Base-by-base conservation (phyloP, 371 early-diverging fungal genomes). In the Synchytrium microbalum region DNA sequence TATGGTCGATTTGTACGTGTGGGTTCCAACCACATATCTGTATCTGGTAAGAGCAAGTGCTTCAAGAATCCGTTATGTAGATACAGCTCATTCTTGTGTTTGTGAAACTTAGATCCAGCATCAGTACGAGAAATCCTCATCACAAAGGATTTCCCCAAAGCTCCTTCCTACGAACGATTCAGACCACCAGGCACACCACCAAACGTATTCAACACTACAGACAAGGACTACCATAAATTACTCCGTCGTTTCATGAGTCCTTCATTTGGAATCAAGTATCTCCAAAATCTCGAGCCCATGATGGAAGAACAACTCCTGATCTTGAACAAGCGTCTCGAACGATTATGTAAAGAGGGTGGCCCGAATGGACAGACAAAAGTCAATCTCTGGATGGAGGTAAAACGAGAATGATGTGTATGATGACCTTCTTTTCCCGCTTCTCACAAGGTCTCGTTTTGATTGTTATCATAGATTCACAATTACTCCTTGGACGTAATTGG, bases 91-190 rank as follows among this genome's bases (percentile, higher is more conserved):
- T n/a, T n/a, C n/a, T n/a, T n/a, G n/a, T n/a, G n/a, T n/a, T n/a
- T n/a, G n/a, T n/a, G n/a, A n/a, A n/a, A n/a, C n/a, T n/a, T n/a
- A n/a, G n/a, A n/a, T n/a, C n/a, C n/a, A n/a, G n/a, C n/a, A n/a
- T n/a, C n/a, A n/a, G 51, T n/a, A 13, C 51, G 51, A 14, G 51
- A 51, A n/a, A 51, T 51, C 51, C 51, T 51, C 51, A 14, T n/a
- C n/a, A n/a, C n/a, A 13, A 13, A n/a, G n/a, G 51, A 51, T n/a
- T 51, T 51, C n/a, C 51, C 51, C 51, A 51, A 51, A 63, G 16
- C 60, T 55, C 13, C 64, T 58, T 31, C 32, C 59, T 5, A 51
- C n/a, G 14, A 51, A 51, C 51, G 13, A 14, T 51, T 51, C 13
- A n/a, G n/a, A n/a, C 13, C 13, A 14, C 14, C n/a, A n/a, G 51